Evolutionary conservation across 208 protist genomes (phyloP), one percentile per base, ranked within the genome.

Genomic region (Leishmania lainsoni): DNA sequence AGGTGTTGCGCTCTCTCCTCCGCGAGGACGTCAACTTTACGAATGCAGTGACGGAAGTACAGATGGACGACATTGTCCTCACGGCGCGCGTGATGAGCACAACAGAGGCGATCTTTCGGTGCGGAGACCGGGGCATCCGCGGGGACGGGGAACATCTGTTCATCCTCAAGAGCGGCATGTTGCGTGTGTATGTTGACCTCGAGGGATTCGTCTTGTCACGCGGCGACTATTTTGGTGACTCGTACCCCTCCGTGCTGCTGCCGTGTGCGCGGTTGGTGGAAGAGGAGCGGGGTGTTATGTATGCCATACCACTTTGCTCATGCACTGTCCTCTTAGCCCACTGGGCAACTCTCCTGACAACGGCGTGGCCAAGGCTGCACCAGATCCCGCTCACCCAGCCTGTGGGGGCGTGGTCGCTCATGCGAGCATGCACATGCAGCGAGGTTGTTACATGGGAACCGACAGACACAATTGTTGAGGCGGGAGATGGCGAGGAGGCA

Each of bases 161-260:
- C 76, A 54, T 96, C 8, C 0, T 96, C 17, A 93, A 96, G 78
- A 91, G 86, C 26, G 92, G 92, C 26, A 39, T 72, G 26, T 35
- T 95, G 26, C 86, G 83, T 5, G 89, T 88, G 22, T 83, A 80
- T 75, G 81, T 76, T 35, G 85, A 91, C 54, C 85, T 90, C 9
- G 59, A 80, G 26, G 88, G 91, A 1, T 87, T 91, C 61, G 75
- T 74, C 9, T 74, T 96, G 5, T 39, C 56, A 14, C 83, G 88
- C 51, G 91, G 92, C 22, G 92, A 94, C 78, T 96, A 90, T 84
- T 96, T 93, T 76, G 92, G 92, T 12, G 90, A 96, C 45, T 80
- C 79, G 0, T 92, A 94, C 81, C 75, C 83, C 42, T 81, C 83
- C 63, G 87, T 75, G 14, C 54, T 93, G 20, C 52, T 89, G 16